Percentiles rank a stretch among this genome's conserved stretches.
These are phyloP conservation scores for Penicillium occitanis DNA, from an alignment of 2,329 filamentous ascomycete species.

Conservation along the genomic window DNA sequence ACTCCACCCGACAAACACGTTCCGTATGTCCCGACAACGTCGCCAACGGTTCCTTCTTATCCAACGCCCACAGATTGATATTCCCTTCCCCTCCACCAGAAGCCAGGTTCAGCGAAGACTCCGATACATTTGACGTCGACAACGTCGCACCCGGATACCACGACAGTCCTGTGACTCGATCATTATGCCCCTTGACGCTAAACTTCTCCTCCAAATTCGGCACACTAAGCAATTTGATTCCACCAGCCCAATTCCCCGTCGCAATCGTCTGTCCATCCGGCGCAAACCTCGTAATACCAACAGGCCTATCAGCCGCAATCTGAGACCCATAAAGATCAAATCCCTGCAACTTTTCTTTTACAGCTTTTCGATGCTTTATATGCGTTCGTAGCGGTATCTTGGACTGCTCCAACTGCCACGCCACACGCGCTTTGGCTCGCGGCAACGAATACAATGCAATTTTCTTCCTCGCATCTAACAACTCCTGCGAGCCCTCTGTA, in stretches of 20 bases:
- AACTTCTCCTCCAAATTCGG: conserved; percentile 76
- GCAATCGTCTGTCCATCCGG: conserved; percentile 81
- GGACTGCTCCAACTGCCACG: conserved; percentile 75
- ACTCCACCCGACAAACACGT: conserved; percentile 87
- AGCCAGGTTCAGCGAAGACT: conserved; percentile 76
- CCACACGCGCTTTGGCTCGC: conserved; percentile 72
- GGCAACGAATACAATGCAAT: conserved; percentile 84
- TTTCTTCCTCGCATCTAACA: conserved; percentile 72
- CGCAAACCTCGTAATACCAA: conserved; percentile 88
- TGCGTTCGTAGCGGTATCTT: conserved; percentile 84
- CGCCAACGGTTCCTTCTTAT: conserved; percentile 78
- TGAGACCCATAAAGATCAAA: conserved; percentile 95
- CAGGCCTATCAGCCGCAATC: conserved; percentile 82
- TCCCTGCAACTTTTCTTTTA: conserved; percentile 77
- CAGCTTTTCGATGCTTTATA: conserved; percentile 83
- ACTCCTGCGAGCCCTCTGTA: conserved; percentile 71
- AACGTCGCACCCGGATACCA: conserved; percentile 86
- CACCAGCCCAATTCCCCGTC: conserved; percentile 89
- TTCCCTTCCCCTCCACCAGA: conserved; percentile 87
- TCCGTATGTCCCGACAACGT: conserved; percentile 81
- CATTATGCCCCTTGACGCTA: conserved; percentile 78
- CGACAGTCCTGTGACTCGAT: conserved; percentile 83
- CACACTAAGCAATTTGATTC: conserved; percentile 80
- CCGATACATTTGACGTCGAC: conserved; percentile 67
- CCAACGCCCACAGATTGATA: conserved; percentile 86